Evolutionary conservation across 768 basidiomycete species (phyloP).

Genomic region (Podaxis sp.): DNA sequence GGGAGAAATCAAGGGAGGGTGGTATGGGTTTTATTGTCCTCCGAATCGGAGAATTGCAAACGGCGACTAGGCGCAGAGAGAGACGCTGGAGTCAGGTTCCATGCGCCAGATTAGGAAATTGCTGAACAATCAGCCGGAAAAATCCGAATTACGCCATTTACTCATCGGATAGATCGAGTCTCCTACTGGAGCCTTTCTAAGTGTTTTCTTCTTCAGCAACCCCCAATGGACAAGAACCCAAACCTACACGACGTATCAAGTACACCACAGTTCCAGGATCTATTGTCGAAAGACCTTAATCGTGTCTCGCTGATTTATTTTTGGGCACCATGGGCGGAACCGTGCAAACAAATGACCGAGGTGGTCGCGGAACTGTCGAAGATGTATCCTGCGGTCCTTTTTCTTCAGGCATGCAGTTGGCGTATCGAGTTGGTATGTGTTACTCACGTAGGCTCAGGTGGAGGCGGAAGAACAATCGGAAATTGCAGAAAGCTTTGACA

Average conservation of each 20-base stretch:
- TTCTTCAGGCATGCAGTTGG: slow-evolving; percentile 59
- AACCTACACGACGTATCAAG: slow-evolving; percentile 52
- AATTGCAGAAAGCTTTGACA: slow-evolving; percentile 89
- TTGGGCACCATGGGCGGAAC: slow-evolving; percentile 92
- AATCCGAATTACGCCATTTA: slow-evolving; percentile 23
- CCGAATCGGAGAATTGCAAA: slow-evolving; percentile 2
- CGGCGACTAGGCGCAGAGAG: not conserved
- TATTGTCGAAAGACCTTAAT: slow-evolving; percentile 75
- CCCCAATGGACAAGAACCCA: slow-evolving; percentile 1
- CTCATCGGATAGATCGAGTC: not conserved
- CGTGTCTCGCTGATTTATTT: slow-evolving; percentile 90
- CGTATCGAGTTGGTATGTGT: not conserved
- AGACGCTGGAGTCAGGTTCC: not conserved
- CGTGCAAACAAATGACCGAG: slow-evolving; percentile 87
- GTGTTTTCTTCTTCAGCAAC: slow-evolving; percentile 4
- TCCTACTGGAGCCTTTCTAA: not conserved
- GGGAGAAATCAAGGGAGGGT: not conserved
- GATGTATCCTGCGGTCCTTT: slow-evolving; percentile 67
- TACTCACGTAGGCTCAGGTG: slow-evolving; percentile 46
- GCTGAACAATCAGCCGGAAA: slow-evolving; percentile 3
- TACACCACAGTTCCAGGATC: slow-evolving; percentile 67
- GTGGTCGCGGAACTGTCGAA: slow-evolving; percentile 72
- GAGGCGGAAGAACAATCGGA: slow-evolving; percentile 81
- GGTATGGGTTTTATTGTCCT: not conserved
- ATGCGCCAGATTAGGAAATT: not conserved